Evolutionary conservation across 768 basidiomycete genomes (phyloP), one percentile per base, ranked within the genome.

Genomic region (Lentinula boryana): DNA sequence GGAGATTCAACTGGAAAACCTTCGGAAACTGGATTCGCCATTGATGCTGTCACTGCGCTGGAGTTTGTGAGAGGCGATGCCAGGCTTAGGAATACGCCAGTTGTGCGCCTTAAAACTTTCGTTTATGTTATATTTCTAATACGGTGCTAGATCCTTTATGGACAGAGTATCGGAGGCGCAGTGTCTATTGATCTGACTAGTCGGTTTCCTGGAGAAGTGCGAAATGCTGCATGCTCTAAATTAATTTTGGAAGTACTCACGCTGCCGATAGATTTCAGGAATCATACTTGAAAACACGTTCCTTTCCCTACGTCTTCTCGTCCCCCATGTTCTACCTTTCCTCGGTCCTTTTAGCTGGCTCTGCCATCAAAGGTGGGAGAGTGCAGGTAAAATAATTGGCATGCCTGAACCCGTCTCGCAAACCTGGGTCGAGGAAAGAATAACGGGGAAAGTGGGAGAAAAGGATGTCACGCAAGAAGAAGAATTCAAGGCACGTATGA

Each of bases 201-300:
- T 62, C 80, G 81, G 33, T 95, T 95, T 68, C 83, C 88, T 0
- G 72, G 81, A 18, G 83, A 87, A 67, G 91, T 88, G 62, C 40
- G 74, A 70, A 35, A 21, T 23, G n/a, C 32, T 21, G 7, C 21
- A 18, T 10, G 21, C 7, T 44, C 15, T 44, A 5, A 5, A 4
- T 21, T n/a, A 4, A 18, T 6, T 23, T 16, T 48, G 0, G 16
- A 43, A 48, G 7, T 23, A 48, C 46, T 48, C 21, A 48, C 18
- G 21, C n/a, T 23, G 46, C 9, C 46, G 6, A 21, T 63, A 93
- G 89, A 85, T 96, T 60, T 60, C 76, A 21, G 94, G 88, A 0
- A 78, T 98, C 15, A 82, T 97, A 58, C 80, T 98, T 61, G 95
- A 98, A 76, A 98, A 98, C 71, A 96, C 95, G 0, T 97, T 97